Conservation (phyloP, 225 moss, liverwort and hornwort species). For the Thuidium tamariscinum region DNA sequence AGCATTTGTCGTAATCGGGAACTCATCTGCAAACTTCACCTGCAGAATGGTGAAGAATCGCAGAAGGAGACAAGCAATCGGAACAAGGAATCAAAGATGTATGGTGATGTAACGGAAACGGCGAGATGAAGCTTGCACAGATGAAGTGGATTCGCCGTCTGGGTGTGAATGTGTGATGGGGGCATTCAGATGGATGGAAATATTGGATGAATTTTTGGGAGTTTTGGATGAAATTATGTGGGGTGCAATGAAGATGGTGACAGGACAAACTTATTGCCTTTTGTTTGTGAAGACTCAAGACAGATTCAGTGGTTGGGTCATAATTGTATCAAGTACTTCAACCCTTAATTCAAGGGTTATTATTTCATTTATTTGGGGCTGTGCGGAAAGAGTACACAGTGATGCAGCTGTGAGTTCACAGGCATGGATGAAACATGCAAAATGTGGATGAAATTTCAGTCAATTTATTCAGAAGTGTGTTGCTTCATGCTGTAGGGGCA, state of each 20-base stretch:
- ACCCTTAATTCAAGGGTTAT: background rate
- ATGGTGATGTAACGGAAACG: background rate
- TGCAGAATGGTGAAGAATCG: background rate
- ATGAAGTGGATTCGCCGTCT: background rate
- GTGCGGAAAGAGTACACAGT: background rate
- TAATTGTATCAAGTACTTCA: background rate
- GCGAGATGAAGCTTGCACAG: background rate
- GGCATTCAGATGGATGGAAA: background rate
- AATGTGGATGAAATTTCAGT: background rate
- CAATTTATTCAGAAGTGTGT: background rate
- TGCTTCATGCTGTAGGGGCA: background rate
- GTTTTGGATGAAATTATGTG: background rate
- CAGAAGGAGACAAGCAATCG: background rate
- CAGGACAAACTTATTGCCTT: slow-evolving; percentile 4
- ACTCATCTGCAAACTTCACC: background rate
- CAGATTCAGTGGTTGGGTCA: background rate
- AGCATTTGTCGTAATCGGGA: too few relatives aligned
- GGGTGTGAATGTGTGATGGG: background rate
- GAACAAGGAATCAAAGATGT: background rate
- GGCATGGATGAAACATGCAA: background rate
- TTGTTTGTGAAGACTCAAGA: background rate
- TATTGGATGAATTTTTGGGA: background rate
- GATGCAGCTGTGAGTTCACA: background rate
- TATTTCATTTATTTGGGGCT: background rate
- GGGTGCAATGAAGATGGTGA: background rate